These are phyloP conservation scores for Colletotrichum lini DNA, from an alignment of 2,329 filamentous ascomycete species.

Conservation along the genomic window DNA sequence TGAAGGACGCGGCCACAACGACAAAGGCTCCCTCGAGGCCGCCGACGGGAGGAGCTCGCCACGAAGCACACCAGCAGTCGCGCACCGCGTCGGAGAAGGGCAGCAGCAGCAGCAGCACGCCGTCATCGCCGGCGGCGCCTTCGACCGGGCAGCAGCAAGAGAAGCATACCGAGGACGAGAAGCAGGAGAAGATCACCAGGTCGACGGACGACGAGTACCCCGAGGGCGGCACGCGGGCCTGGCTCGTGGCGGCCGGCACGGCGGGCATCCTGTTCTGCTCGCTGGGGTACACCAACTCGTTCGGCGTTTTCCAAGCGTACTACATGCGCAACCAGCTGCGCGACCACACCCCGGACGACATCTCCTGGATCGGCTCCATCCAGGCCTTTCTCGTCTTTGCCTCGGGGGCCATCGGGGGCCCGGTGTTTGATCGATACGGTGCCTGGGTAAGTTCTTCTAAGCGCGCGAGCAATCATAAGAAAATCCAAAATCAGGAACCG, in stretches of 20 bases:
- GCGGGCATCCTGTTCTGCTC: conserved; percentile 51
- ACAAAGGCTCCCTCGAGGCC: not conserved
- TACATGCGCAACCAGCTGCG: conserved; percentile 47
- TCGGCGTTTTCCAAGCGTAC: conserved; percentile 48
- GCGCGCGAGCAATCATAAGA: no score
- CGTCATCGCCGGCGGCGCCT: not conserved
- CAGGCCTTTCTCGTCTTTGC: conserved; percentile 47
- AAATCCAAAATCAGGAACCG: no score
- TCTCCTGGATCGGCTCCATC: conserved; percentile 48
- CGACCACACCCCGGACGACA: conserved; percentile 44
- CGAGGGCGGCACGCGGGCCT: conserved; percentile 55
- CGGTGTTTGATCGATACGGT: conserved; percentile 44
- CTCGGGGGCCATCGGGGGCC: conserved; percentile 42
- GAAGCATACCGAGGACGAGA: not conserved
- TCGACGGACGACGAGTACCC: conserved; percentile 43
- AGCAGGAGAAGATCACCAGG: conserved; percentile 18
- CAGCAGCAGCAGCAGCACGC: not conserved
- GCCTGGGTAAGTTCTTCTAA: conserved; percentile 37
- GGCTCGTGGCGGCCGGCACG: conserved; percentile 57
- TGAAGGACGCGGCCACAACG: not conserved
- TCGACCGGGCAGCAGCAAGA: not conserved
- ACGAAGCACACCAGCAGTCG: conserved; percentile 6
- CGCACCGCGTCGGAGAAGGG: not conserved
- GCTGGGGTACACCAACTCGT: conserved; percentile 48
- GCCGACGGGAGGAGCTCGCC: not conserved